These are phyloP conservation scores for Mycena albidolilacea DNA, from an alignment of 768 basidiomycete species.

Conservation along the genomic window DNA sequence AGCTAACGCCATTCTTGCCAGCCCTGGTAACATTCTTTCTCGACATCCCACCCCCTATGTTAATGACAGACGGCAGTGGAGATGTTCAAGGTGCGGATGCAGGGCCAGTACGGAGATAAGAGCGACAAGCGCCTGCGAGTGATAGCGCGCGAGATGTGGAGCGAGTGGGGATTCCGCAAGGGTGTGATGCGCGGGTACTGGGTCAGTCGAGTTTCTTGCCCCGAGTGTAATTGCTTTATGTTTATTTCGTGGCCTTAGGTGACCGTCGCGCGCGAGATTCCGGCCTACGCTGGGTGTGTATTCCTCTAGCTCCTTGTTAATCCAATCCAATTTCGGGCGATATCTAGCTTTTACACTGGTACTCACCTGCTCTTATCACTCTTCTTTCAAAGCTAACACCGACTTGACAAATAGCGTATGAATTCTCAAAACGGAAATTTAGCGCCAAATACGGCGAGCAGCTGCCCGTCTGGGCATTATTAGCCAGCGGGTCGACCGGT, in stretches of 20 bases:
- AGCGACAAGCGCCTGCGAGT: slow-evolving; percentile 83
- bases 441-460: slow-evolving; percentile 68
- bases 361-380: slow-evolving; percentile 6
- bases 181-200: slow-evolving; percentile 98
- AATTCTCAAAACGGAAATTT: slow-evolving; percentile 89
- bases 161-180: slow-evolving; percentile 84
- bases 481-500: slow-evolving; percentile 87
- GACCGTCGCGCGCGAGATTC: slow-evolving; percentile 94
- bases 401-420: slow-evolving; percentile 71
- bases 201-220: slow-evolving; percentile 60
- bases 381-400: neutral
- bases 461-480: slow-evolving; percentile 87
- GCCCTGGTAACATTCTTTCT: slow-evolving; percentile 71
- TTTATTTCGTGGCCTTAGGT: slow-evolving; percentile 62
- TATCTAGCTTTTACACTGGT: slow-evolving; percentile 78
- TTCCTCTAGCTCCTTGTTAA: neutral
- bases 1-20: slow-evolving; percentile 90
- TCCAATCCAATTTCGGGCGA: too few species aligned
- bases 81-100: slow-evolving; percentile 99
- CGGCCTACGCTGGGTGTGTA: slow-evolving; percentile 90
- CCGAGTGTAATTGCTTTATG: neutral
- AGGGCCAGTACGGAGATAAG: slow-evolving; percentile 90
- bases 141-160: slow-evolving; percentile 88
- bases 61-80: slow-evolving; percentile 69
- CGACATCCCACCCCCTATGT: neutral